Base-by-base conservation (phyloP, 1,284 basidiomycete genomes). In the Leccinum ponderosum region DNA sequence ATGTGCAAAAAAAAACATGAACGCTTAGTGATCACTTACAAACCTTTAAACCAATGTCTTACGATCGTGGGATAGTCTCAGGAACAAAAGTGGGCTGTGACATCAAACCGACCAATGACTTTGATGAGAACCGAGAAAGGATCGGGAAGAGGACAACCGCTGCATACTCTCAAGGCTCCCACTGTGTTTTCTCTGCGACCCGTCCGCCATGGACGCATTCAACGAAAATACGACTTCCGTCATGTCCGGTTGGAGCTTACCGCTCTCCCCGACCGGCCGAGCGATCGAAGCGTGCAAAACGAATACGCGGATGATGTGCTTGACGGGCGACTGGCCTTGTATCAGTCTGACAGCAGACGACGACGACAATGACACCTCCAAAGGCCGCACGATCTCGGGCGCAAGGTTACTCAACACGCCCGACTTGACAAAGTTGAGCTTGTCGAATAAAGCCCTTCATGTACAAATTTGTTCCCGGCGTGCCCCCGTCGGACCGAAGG, bases 231-330 rank as follows among this genome's bases (percentile, higher is more conserved):
- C 94, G 92, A 62, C 29, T 31, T 31, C 29, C 29, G 29, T 31
- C 29, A 31, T 31, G 29, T 31, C 29, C 29, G 29, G 29, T 31
- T 31, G 29, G 29, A 31, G 29, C 29, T 31, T 31, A 31, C 29
- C 29, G 29, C 84, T 85, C 77, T 98, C 96, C 12, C 93, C 89
- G 4, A 97, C 80, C 0, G 94, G 94, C 66, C 87, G 87, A 12
- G 90, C 90, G 58, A 98, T 93, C 15, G 93, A 94, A 12, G 91
- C 90, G 71, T 98, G 94, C 55, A 97, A 75, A 8, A 98, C 85
- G 76, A 98, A 98, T 1, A 87, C 90, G 64, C 84, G 83, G 55
- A 97, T 88, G 31, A 91, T 86, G 72, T 89, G 88, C 67, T 87
- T 87, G 62, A 88, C 89, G 11, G 83, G 75, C 1, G 86, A 77